phyloP scores from a whole-genome alignment of 2,329 filamentous ascomycete species.

The Aspergillus versicolor region DNA sequence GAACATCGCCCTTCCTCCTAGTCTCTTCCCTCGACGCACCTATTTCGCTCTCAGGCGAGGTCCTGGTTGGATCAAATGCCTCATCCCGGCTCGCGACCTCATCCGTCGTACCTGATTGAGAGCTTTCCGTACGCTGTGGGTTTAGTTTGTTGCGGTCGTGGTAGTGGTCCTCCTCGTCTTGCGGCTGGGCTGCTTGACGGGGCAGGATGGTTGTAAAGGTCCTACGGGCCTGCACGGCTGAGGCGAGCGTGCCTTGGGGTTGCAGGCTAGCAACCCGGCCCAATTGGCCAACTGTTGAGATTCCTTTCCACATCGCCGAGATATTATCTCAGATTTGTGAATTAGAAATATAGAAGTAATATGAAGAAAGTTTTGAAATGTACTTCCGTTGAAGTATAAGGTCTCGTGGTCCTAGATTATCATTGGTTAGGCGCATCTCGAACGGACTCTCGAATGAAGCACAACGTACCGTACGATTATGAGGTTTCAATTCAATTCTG shows the following conservation, averaged over 20 bases:
- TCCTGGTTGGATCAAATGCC: constrained; percentile 69
- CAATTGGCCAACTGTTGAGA: neutral
- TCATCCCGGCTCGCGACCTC: constrained; percentile 58
- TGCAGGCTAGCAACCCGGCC: neutral
- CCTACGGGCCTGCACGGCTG: neutral
- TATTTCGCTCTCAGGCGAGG: constrained; percentile 61
- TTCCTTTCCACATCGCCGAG: constrained; percentile 11
- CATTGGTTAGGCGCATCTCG: neutral
- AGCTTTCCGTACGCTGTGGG: constrained; percentile 65
- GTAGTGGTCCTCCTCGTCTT: constrained; percentile 8
- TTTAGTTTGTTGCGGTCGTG: constrained; percentile 62
- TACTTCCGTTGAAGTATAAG: neutral
- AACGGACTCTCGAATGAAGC: neutral
- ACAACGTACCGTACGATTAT: neutral
- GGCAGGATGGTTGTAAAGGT: neutral
- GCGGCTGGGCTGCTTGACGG: constrained; percentile 4
- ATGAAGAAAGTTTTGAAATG: too few species aligned
- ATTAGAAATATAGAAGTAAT: neutral
- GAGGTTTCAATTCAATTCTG: neutral
- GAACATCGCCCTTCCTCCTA: constrained; percentile 38
- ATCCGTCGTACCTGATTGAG: constrained; percentile 65
- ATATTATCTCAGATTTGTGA: neutral
- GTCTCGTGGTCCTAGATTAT: neutral
- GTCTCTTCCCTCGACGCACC: constrained; percentile 37
- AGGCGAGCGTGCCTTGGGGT: neutral